Base-by-base conservation (phyloP, 2,329 filamentous ascomycete genomes). In the Cadophora gregata region DNA sequence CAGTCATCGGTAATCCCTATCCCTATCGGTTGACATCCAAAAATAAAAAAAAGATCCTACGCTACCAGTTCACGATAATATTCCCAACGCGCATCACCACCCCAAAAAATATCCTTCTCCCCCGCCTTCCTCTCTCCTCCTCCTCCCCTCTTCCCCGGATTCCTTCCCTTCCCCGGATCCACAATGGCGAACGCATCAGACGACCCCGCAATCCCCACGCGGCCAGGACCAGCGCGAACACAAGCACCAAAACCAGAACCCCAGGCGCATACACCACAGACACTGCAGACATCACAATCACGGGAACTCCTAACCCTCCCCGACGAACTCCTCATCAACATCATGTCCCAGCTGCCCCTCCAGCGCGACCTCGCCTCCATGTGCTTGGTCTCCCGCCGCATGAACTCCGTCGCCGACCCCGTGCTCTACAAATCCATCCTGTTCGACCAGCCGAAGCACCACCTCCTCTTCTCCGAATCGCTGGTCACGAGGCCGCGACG, bases 401-500 rank as follows among this genome's bases (percentile, higher is more conserved):
- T 81, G 69, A 82, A 84, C 69, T 73, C 74, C 55, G 73, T 84
- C 25, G 81, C 81, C 69, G 82, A 84, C 70, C 79, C 81, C 3
- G 75, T 84, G 9, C 77, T 84, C 25, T 83, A 84, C 75, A 79
- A 81, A 70, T 80, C 77, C 4, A 80, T 84, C 1, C 78, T 78
- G 25, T 84, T 84, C 75, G 76, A 81, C 45, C 79, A 78, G 33
- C 81, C 82, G 0, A 80, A 83, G 69, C 79, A 83, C 25, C 82
- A 84, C 68, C 76, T 84, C 16, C 78, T 79, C 63, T 84, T 84
- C 72, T 81, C 81, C 70, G 77, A 84, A 74, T 83, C 82, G 10
- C 80, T 84, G 21, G 75, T 71, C 14, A 79, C 80, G 53, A 78
- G 82, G 1, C 81, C 80, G 6, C 79, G 82, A 50, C 81, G 82